Base-by-base conservation (phyloP, 805 yeast genomes). In the Kodamaea sagamina region DNA sequence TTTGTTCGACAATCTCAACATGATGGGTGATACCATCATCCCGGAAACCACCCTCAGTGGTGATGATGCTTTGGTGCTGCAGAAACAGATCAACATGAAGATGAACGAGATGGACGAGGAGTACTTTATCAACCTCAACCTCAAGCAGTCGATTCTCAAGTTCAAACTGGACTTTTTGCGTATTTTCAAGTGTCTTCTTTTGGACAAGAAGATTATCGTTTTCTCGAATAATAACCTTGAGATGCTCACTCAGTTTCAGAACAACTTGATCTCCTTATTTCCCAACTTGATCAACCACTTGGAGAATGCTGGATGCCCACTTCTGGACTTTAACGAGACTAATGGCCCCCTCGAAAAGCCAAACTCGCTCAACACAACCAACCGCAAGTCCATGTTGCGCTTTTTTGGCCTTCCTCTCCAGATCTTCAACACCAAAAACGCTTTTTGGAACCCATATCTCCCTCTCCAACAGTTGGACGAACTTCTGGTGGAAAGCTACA, bases 381-480 rank as follows among this genome's bases (percentile, higher is more conserved):
- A 89, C 61, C 68, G 97, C 39, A 73, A 75, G 48, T 86, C 96
- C 0, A 74, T 90, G 59, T 66, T 92, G 29, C 67, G 78, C 25
- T 93, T 88, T 58, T 77, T 89, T 57, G 99, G 98, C 0, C 70
- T 93, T 24, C 99, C 99, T 0, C 68, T 93, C 39, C 90, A 85
- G 53, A 62, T 89, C 1, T 93, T 93, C 63, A 89, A 89, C 39
- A 71, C 75, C 6, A 78, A 79, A 51, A 95, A 95, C 34, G 89
- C 95, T 1, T 74, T 92, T 47, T 90, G 95, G 73, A 84, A 85
- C 52, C 98, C 99, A 1, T 93, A 92, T 64, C 74, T 90, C n/a
- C 95, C 98, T 0, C 68, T 93, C 43, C 99, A 92, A 61, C 98
- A 92, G 58, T 68, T 92, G 43, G 86, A 85, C 41, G 89, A 86